Evolutionary conservation across 805 yeast species (phyloP).

Genomic region (Blastobotrys attinorum): DNA sequence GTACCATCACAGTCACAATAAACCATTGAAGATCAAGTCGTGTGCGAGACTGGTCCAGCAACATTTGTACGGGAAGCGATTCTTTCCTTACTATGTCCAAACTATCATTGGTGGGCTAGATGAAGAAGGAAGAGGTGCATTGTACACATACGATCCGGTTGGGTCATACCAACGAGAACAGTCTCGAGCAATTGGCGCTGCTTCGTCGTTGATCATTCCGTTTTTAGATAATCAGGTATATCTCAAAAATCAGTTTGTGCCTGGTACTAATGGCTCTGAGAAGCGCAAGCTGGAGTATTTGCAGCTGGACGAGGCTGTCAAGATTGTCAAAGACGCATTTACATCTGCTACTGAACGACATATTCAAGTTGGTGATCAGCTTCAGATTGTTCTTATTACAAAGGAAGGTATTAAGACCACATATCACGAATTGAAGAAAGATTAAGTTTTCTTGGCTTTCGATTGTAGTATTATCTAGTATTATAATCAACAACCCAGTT

Average conservation of each 20-base stretch:
- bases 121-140: constrained; percentile 85
- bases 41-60: constrained; percentile 92
- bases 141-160: constrained; percentile 94
- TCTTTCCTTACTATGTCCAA: constrained; percentile 95
- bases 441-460: no score
- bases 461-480: no score
- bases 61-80: constrained; percentile 81
- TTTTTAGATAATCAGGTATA: constrained; percentile 96
- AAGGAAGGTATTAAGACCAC: constrained; percentile 87
- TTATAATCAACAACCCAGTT: no score
- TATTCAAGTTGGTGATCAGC: constrained; percentile 95
- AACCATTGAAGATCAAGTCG: constrained; percentile 55
- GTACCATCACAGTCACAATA: constrained; percentile 88
- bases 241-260: constrained; percentile 81
- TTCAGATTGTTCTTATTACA: constrained; percentile 84
- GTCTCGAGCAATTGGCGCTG: constrained; percentile 97
- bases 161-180: constrained; percentile 97
- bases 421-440: constrained; percentile 80
- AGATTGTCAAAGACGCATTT: constrained; percentile 88
- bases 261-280: constrained; percentile 47
- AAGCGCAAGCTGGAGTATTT: constrained; percentile 54
- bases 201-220: constrained; percentile 93
- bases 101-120: constrained; percentile 93
- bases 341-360: constrained; percentile 97
- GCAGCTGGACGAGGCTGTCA: constrained; percentile 74